A percentile compares a stretch with the other conserved stretches of the same genome.
Evolutionary conservation across 805 yeast genomes (phyloP).

Genomic region (Monosporozyma yasuniensis): DNA sequence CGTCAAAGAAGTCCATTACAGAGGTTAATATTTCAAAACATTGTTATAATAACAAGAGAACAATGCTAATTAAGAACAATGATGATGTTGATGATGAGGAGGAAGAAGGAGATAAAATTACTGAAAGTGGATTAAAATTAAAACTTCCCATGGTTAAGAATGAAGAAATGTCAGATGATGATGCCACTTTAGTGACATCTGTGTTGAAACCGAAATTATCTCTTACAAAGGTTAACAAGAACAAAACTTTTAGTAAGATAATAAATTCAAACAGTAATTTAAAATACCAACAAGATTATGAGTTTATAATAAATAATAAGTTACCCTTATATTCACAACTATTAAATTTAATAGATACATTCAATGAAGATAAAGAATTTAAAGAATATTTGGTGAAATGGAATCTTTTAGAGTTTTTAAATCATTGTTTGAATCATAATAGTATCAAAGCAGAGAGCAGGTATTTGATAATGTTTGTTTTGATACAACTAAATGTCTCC

Average conservation of each 20-base stretch:
- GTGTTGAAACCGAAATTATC: not conserved
- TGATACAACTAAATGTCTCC: not conserved
- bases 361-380: slow-evolving; percentile 14
- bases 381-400: slow-evolving; percentile 10
- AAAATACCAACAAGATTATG: slow-evolving; percentile 31
- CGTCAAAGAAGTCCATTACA: not conserved
- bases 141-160: slow-evolving; percentile 1
- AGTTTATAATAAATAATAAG: slow-evolving; percentile 17
- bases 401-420: not conserved
- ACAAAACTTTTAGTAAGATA: not conserved
- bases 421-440: not conserved
- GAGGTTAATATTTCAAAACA: not conserved
- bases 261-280: not conserved
- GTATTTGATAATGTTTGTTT: not conserved
- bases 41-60: slow-evolving; percentile 18
- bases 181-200: not conserved
- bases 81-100: slow-evolving; percentile 11
- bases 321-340: slow-evolving; percentile 10
- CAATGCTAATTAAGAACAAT: slow-evolving; percentile 12
- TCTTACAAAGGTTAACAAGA: not conserved
- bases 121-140: not conserved
- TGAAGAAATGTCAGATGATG: slow-evolving; percentile 4
- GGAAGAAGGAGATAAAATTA: not conserved
- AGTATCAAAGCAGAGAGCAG: not conserved
- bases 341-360: slow-evolving; percentile 15